phyloP scores from a whole-genome alignment of 768 basidiomycete genomes.

The Leucocoprinus birnbaumii region DNA sequence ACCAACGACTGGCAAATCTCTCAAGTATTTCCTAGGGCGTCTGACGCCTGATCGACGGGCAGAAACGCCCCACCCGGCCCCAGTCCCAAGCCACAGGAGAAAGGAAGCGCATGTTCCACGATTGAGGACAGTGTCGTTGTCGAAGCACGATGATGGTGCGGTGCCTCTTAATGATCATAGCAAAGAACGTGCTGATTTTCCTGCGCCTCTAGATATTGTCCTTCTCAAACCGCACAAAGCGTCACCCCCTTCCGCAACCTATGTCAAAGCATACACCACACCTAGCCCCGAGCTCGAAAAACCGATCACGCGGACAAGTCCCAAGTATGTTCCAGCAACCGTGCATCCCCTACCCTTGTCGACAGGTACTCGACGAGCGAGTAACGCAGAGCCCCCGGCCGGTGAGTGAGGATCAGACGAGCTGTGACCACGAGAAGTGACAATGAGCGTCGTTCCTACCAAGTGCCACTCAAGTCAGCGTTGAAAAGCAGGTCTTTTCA shows the following conservation, averaged over 20 bases:
- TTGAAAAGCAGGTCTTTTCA: constrained; percentile 3
- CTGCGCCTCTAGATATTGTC: not conserved
- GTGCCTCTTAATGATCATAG: not conserved
- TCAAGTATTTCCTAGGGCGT: constrained; percentile 12
- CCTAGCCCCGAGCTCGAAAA: not conserved
- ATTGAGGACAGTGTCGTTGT: constrained; percentile 8
- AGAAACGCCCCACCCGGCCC: constrained; percentile 3
- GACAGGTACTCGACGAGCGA: not conserved
- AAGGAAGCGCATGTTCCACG: constrained; percentile 5
- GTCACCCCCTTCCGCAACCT: not conserved
- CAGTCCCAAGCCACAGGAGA: constrained; percentile 4
- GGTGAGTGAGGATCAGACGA: constrained; percentile 1
- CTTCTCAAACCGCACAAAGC: constrained; percentile 4
- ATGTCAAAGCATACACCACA: not conserved
- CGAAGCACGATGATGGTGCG: constrained; percentile 11
- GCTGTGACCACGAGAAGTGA: not conserved
- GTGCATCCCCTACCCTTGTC: not conserved
- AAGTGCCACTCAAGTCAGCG: constrained; percentile 12
- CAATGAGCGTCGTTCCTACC: not conserved
- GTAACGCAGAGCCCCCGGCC: constrained; percentile 2
- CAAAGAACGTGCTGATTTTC: not conserved
- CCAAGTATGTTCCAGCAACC: constrained; percentile 1
- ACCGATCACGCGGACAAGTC: not conserved
- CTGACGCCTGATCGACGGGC: constrained; percentile 6
- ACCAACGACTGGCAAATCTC: constrained; percentile 2